phyloP scores from a whole-genome alignment of 2,329 filamentous ascomycete genomes.

The Epichloe hybrida region DNA sequence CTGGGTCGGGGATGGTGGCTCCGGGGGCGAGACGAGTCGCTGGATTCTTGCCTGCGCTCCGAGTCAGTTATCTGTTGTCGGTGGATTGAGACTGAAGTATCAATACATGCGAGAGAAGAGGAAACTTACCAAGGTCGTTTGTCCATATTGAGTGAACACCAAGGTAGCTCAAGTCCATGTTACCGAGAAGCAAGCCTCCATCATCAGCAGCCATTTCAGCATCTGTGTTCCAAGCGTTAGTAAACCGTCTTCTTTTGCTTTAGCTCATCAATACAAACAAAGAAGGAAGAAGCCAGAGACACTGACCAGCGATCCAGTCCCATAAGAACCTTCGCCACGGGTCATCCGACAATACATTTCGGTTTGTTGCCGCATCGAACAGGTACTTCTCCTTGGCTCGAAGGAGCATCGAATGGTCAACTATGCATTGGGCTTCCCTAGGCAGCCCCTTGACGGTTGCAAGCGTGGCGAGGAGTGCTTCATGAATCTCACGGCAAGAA shows the following conservation, averaged over 20 bases:
- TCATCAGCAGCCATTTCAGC: constrained; percentile 51
- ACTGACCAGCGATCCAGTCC: constrained; percentile 56
- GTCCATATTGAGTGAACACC: constrained; percentile 63
- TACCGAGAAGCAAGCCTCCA: constrained; percentile 55
- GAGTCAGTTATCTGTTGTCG: constrained; percentile 6
- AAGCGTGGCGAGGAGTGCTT: constrained; percentile 35
- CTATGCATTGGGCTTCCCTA: constrained; percentile 34
- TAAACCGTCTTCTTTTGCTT: neutral
- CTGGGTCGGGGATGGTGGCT: constrained; percentile 30
- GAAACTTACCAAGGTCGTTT: constrained; percentile 45
- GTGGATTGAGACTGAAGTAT: neutral
- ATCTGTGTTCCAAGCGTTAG: constrained; percentile 23
- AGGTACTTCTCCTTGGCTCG: constrained; percentile 49
- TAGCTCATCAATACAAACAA: neutral
- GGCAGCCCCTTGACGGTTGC: constrained; percentile 33
- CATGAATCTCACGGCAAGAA: constrained; percentile 45
- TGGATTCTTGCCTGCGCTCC: constrained; percentile 31
- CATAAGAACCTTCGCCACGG: constrained; percentile 67
- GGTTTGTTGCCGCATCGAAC: constrained; percentile 52
- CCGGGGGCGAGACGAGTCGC: constrained; percentile 32
- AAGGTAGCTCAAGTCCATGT: constrained; percentile 61
- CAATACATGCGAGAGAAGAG: neutral
- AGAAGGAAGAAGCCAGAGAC: neutral
- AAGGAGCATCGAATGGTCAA: constrained; percentile 45
- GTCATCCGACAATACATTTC: constrained; percentile 54